Conservation (phyloP, 2,329 filamentous ascomycete species). For the Cercospora beticola region DNA sequence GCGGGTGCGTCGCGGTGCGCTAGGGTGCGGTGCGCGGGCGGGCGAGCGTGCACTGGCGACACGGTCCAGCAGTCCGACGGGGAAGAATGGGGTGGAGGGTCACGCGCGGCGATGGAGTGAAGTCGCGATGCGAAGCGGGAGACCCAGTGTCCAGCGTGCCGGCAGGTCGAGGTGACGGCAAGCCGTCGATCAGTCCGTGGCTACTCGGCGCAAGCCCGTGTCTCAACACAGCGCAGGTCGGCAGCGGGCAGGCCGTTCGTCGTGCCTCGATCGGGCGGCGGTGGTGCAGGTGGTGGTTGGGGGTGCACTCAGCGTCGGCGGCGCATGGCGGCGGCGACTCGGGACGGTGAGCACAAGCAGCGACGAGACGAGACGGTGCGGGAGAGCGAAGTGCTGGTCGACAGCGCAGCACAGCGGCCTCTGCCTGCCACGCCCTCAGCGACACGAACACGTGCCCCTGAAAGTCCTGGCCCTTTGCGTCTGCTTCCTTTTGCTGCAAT, state of each 20-base stretch:
- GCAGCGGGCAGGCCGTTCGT: neutral
- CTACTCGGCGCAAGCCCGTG: conserved; percentile 5
- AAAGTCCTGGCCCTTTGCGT: neutral
- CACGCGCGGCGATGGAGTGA: neutral
- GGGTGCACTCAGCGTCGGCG: conserved; percentile 5
- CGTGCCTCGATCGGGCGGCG: neutral
- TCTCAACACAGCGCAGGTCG: neutral
- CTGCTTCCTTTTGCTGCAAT: neutral
- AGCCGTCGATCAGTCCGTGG: conserved; percentile 14
- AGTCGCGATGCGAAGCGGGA: conserved; percentile 8
- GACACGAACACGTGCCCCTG: neutral
- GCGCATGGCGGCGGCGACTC: conserved; percentile 7
- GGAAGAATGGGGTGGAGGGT: neutral
- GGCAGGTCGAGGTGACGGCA: conserved; percentile 12
- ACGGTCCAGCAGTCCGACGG: neutral
- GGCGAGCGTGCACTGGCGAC: neutral
- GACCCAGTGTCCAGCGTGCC: conserved; percentile 8
- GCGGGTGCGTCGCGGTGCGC: neutral
- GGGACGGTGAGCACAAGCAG: neutral
- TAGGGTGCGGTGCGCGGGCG: conserved; percentile 1
- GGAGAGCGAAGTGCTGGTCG: conserved; percentile 1
- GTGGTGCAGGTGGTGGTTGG: neutral
- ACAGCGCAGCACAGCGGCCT: neutral
- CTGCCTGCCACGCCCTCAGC: neutral
- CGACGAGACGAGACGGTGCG: neutral